These are phyloP conservation scores for Polytrichum commune DNA, from an alignment of 225 moss, liverwort and hornwort genomes.

Conservation along the genomic window DNA sequence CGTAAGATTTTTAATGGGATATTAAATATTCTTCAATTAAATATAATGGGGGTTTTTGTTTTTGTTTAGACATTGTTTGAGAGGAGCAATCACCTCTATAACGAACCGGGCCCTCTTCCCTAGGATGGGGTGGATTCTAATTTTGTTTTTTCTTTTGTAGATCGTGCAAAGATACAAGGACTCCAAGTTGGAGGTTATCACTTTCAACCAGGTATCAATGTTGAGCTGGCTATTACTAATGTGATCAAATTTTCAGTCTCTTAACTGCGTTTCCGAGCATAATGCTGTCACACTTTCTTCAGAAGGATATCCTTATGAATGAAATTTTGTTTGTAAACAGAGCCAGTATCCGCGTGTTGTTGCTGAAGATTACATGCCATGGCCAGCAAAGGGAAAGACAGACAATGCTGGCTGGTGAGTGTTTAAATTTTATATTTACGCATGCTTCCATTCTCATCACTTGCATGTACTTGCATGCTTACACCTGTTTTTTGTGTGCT, in stretches of 20 bases:
- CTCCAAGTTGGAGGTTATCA: constrained; percentile 79
- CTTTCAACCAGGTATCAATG: constrained; percentile 78
- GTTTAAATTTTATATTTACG: background rate
- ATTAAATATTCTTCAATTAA: too few relatives aligned
- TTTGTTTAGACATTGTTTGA: too few relatives aligned
- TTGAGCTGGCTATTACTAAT: background rate
- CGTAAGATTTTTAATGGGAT: too few relatives aligned
- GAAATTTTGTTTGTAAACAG: constrained; percentile 31
- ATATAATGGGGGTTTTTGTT: too few relatives aligned
- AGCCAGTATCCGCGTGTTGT: constrained; percentile 92
- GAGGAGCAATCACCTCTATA: too few relatives aligned
- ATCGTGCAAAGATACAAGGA: constrained; percentile 79
- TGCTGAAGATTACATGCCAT: constrained; percentile 73
- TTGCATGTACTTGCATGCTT: background rate
- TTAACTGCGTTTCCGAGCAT: background rate
- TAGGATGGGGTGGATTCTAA: too few relatives aligned
- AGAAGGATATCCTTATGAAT: background rate
- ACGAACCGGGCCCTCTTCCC: too few relatives aligned
- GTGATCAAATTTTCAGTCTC: background rate
- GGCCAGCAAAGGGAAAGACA: constrained; percentile 94
- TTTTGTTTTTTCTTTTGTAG: constrained; percentile 24
- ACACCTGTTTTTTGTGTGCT: background rate
- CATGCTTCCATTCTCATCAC: too few relatives aligned
- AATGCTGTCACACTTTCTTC: background rate
- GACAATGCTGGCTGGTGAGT: constrained; percentile 92